phyloP scores from a whole-genome alignment of 2,329 filamentous ascomycete genomes.

The Lecanicillium sp. region DNA sequence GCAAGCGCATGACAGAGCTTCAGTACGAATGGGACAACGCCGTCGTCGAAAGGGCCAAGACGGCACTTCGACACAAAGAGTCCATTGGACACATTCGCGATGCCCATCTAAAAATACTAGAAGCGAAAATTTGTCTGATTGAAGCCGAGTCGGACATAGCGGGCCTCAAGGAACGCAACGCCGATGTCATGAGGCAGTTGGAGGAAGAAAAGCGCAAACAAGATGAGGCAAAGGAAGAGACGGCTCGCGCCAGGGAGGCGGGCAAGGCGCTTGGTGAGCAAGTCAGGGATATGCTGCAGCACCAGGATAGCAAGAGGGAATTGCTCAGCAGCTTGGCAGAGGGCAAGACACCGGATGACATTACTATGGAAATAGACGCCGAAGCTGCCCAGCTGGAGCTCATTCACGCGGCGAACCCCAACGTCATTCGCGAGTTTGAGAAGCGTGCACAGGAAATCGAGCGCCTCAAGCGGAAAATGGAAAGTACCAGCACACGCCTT shows the following conservation, averaged over 20 bases:
- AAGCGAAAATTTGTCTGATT: slow-evolving; percentile 61
- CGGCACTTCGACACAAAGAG: slow-evolving; percentile 44
- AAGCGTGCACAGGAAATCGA: slow-evolving; percentile 62
- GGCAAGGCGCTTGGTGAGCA: slow-evolving; percentile 21
- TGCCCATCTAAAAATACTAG: slow-evolving; percentile 55
- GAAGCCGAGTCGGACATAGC: slow-evolving; percentile 78
- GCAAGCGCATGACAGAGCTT: slow-evolving; percentile 36
- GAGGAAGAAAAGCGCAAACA: slow-evolving; percentile 35
- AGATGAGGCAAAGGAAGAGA: slow-evolving; percentile 27
- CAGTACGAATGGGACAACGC: slow-evolving; percentile 46
- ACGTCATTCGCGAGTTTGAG: slow-evolving; percentile 71
- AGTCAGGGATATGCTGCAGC: slow-evolving; percentile 30
- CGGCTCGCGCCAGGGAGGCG: slow-evolving; percentile 26
- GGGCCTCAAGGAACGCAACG: slow-evolving; percentile 58
- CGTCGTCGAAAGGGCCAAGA: slow-evolving; percentile 46
- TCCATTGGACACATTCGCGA: slow-evolving; percentile 54
- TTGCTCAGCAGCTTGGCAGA: slow-evolving; percentile 35
- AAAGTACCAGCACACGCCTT: slow-evolving; percentile 45
- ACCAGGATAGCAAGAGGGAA: slow-evolving; percentile 28
- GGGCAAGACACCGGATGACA: slow-evolving; percentile 48
- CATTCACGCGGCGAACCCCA: slow-evolving; percentile 68
- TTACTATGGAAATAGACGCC: slow-evolving; percentile 66
- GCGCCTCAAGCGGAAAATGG: slow-evolving; percentile 48
- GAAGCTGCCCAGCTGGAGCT: slow-evolving; percentile 70
- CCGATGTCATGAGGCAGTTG: slow-evolving; percentile 45